Evolutionary conservation across 179 eudicot species (phyloP), one percentile per base, ranked within the genome.

Genomic region (Beta macrorhiza): DNA sequence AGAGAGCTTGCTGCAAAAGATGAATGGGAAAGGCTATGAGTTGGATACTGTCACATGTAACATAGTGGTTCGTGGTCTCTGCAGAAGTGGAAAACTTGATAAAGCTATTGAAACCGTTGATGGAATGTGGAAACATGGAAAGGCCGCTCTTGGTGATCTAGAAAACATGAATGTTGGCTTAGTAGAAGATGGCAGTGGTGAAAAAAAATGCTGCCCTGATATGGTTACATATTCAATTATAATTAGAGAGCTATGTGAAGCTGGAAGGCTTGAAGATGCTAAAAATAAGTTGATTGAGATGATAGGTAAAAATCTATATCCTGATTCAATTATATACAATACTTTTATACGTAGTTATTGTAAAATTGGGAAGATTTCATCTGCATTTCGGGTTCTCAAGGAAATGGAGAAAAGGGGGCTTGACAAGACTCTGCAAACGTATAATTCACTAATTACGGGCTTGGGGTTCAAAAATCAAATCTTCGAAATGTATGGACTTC

Each of bases 301-400:
- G 99, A 81, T 91, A 82, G 89, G 90, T 62, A 93, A 87, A 85
- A 89, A 89, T 65, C 58, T 95, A 63, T 86, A 78, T 72, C 97
- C 97, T 63, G 95, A 95, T 87, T 91, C 96, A 77, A 44, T 80
- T 65, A 70, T 93, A 32, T 95, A 92, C 81, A 86, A 93, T 80
- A 91, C 82, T 42, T 92, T 95, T 78, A 81, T 95, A 47, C 79
- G 84, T 77, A 82, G 83, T 84, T 88, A 91, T 79, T 95, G 93
- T 88, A 89, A 85, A 84, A 77, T 44, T 78, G 98, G 95, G 78
- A 95, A 92, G 84, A 80, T 93, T 44, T 90, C 98, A 65, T 88
- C 96, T 63, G 99, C 99, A 74, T 93, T 95, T 80, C 93, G 91
- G 69, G 99, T 92, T 89, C 93, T 95, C n/a, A 93, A 91, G 83